phyloP scores from a whole-genome alignment of 192 early-diverging fungal genomes.

The Linnemannia exigua region DNA sequence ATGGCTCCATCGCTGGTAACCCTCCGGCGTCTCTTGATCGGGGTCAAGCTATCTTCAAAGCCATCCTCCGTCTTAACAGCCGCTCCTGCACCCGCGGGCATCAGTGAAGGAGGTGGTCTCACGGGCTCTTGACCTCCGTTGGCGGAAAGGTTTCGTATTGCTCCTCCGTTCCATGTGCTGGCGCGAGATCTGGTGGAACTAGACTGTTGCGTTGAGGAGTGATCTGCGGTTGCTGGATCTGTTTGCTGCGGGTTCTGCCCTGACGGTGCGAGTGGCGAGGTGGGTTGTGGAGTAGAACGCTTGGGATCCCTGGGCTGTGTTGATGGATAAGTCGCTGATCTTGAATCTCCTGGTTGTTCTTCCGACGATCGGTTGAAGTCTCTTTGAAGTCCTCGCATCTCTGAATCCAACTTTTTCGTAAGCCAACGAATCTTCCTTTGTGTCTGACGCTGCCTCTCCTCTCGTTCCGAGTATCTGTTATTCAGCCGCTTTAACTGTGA shows the following conservation, averaged over 20 bases:
- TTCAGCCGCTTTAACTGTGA: slow-evolving; percentile 12
- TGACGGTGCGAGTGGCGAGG: not conserved
- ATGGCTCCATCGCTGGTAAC: slow-evolving; percentile 2
- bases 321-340: not conserved
- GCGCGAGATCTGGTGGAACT: not conserved
- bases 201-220: not conserved
- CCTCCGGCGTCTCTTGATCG: not conserved
- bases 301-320: not conserved
- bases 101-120: slow-evolving; percentile 5
- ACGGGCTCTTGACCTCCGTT: not conserved
- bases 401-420: not conserved
- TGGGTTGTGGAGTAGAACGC: not conserved
- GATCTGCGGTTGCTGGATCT: not conserved
- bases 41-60: not conserved
- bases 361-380: not conserved
- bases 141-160: not conserved
- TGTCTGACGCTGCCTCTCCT: not conserved
- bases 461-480: not conserved
- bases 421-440: not conserved
- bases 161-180: not conserved
- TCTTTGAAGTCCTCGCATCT: not conserved
- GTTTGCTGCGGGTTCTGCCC: not conserved
- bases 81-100: not conserved
- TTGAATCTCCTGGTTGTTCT: not conserved
- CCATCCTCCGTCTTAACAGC: slow-evolving; percentile 1